Percentiles rank a stretch among this genome's conserved stretches.
Evolutionary conservation across 306 rosid genomes (phyloP).

Genomic region (Clitoria ternatea): DNA sequence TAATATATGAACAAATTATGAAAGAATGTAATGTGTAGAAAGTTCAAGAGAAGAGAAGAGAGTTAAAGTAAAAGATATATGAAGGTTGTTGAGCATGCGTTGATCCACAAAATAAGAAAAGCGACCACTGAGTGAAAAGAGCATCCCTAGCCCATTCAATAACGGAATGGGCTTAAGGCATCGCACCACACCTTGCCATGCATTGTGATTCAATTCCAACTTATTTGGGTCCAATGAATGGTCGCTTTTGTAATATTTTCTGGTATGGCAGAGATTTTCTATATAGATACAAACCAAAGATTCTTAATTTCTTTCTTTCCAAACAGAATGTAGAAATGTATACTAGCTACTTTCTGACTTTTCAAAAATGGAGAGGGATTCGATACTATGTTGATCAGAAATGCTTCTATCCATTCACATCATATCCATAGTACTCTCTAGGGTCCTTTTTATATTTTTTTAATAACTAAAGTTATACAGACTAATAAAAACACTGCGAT

Average conservation of each 20-base stretch:
- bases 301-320: slow-evolving; percentile 5
- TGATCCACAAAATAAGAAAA: slow-evolving; percentile 27
- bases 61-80: background rate
- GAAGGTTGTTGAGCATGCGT: background rate
- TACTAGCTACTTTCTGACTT: background rate
- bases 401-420: slow-evolving; percentile 6
- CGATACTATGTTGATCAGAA: slow-evolving; percentile 21
- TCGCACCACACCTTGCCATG: background rate
- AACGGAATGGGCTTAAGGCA: slow-evolving; percentile 42
- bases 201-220: background rate
- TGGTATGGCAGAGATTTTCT: slow-evolving; percentile 6
- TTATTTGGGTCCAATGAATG: slow-evolving; percentile 8
- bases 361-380: slow-evolving; percentile 22
- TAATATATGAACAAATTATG: no score
- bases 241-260: background rate
- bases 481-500: no score
- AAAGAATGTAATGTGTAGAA: no score
- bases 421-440: no score
- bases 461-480: no score
- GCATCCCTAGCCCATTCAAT: slow-evolving; percentile 43
- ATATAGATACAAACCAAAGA: slow-evolving; percentile 19
- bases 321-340: background rate
- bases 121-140: slow-evolving; percentile 37
- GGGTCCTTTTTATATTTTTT: no score
- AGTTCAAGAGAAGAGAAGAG: no score